Percentiles rank a stretch among this genome's conserved stretches.
Evolutionary conservation across 164 flowering plant genomes (phyloP).

Genomic region (Liquidambar formosana): DNA sequence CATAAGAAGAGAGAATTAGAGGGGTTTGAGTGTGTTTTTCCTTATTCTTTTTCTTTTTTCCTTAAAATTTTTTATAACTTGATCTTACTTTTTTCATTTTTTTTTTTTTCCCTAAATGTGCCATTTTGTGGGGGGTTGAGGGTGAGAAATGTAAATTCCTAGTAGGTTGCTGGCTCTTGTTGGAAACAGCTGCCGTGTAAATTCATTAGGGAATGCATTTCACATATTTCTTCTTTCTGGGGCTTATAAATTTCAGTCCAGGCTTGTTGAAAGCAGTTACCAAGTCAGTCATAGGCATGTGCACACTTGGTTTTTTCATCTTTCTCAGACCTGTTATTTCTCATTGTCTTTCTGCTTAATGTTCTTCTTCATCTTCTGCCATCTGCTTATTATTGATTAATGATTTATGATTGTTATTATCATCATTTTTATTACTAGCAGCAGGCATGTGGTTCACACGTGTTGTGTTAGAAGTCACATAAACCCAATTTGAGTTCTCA

Average conservation of each 20-base stretch:
- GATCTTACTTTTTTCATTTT: constrained; percentile 12
- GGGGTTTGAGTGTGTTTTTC: constrained; percentile 32
- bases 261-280: constrained; percentile 9
- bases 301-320: not conserved
- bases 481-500: too few species aligned
- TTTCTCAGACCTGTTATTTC: not conserved
- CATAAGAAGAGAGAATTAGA: constrained; percentile 11
- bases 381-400: too few species aligned
- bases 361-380: too few species aligned
- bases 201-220: constrained; percentile 37
- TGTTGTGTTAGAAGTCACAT: too few species aligned
- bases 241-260: constrained; percentile 7
- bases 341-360: too few species aligned
- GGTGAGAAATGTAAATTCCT: constrained; percentile 62
- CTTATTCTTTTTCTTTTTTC: constrained; percentile 8
- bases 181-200: constrained; percentile 51
- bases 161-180: constrained; percentile 47
- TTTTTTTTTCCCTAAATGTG: constrained; percentile 27
- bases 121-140: constrained; percentile 36
- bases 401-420: too few species aligned
- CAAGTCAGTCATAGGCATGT: not conserved
- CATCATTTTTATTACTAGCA: too few species aligned
- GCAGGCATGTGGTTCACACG: too few species aligned
- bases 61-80: constrained; percentile 8
- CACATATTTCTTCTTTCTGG: constrained; percentile 8